A percentile compares a stretch with the other conserved stretches of the same genome.
Evolutionary conservation across 2,329 filamentous ascomycete species (phyloP).

Genomic region (Calonectria hongkongensis): DNA sequence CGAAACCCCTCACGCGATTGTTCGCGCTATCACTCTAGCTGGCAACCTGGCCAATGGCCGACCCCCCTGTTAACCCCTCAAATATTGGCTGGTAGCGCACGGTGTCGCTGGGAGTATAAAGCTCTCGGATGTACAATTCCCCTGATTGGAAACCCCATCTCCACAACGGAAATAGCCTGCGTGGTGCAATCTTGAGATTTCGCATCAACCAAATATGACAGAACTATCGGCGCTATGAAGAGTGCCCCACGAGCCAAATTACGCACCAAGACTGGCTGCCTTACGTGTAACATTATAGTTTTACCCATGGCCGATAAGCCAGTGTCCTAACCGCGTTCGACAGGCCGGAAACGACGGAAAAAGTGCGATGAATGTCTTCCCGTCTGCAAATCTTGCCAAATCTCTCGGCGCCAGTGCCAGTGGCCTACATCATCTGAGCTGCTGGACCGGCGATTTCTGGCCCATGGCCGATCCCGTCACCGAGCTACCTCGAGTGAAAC

Average conservation of each 20-base stretch:
- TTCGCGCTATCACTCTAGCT: conserved; percentile 17
- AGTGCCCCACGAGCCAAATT: conserved; percentile 23
- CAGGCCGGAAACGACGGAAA: conserved; percentile 46
- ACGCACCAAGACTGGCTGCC: conserved; percentile 47
- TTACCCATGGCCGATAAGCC: no score
- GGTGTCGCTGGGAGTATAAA: background rate
- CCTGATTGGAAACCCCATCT: conserved; percentile 15
- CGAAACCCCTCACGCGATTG: conserved; percentile 11
- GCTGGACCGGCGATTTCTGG: conserved; percentile 43
- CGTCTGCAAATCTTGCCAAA: conserved; percentile 36
- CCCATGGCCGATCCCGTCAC: conserved; percentile 38
- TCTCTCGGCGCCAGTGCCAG: conserved; percentile 33
- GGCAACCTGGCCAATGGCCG: background rate
- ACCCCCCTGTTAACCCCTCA: background rate
- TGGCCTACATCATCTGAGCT: conserved; percentile 43
- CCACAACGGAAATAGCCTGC: background rate
- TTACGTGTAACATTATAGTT: conserved; percentile 38
- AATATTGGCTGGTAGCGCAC: conserved; percentile 5
- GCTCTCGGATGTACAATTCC: conserved; percentile 10
- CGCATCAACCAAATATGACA: conserved; percentile 12
- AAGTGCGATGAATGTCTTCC: conserved; percentile 46
- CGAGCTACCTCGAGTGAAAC: background rate
- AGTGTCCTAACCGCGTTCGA: conserved; percentile 7
- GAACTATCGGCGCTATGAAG: conserved; percentile 17
- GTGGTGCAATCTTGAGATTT: background rate